phyloP scores from a whole-genome alignment of 371 early-diverging fungal species.

The Syncephalastrum monosporum region DNA sequence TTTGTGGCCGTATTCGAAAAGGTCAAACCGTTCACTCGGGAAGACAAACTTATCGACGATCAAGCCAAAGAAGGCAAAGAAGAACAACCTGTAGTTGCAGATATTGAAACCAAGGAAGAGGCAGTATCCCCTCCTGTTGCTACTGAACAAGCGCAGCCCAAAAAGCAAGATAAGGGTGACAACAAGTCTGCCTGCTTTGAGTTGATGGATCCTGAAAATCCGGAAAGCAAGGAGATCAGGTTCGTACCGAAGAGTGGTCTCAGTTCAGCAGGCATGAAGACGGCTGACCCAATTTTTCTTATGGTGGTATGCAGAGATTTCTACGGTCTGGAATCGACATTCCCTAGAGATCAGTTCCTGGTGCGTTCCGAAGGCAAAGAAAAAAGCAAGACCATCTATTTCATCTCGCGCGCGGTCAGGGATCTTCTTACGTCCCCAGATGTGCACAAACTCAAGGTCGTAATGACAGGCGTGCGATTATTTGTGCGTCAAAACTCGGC shows the following conservation, averaged over 20 bases:
- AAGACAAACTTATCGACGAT: too few relatives aligned
- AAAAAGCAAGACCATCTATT: constrained; percentile 75
- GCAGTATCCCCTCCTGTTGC: too few relatives aligned
- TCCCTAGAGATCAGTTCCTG: constrained; percentile 82
- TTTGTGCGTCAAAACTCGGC: constrained; percentile 70
- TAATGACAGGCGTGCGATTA: constrained; percentile 87
- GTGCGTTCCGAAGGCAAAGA: constrained; percentile 71
- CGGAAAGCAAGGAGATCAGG: constrained; percentile 58
- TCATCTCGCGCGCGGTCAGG: constrained; percentile 78
- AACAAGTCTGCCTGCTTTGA: constrained; percentile 62
- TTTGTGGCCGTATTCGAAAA: constrained; percentile 98
- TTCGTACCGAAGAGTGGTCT: neutral
- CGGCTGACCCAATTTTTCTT: neutral
- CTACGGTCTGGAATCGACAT: constrained; percentile 69
- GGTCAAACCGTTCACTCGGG: constrained; percentile 38
- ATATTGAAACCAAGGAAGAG: too few relatives aligned
- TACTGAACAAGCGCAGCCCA: too few relatives aligned
- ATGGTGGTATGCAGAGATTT: constrained; percentile 39
- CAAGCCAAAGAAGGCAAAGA: too few relatives aligned
- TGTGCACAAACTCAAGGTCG: constrained; percentile 69
- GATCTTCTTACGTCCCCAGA: constrained; percentile 64
- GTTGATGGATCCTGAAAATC: constrained; percentile 56
- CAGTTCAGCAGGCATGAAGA: constrained; percentile 5
- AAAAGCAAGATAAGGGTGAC: too few relatives aligned
- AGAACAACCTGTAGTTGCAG: too few relatives aligned